Evolutionary conservation across 345 rosid species (phyloP), one percentile per base, ranked within the genome.

Genomic region (Xanthoceras sorbifolium): DNA sequence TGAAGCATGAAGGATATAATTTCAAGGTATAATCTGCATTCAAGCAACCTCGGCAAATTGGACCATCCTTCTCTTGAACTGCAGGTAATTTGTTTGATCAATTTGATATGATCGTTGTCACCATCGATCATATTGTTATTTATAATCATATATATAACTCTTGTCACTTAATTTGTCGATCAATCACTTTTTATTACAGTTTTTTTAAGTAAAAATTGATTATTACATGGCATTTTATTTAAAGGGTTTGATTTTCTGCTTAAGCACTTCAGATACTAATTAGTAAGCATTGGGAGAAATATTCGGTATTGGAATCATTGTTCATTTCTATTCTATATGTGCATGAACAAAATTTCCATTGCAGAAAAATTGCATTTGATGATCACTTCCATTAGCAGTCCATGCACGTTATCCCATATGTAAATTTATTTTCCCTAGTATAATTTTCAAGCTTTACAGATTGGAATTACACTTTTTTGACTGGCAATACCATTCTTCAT

Each of bases 1-100:
- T 72, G 83, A 46, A 90, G 94, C 52, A 81, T 85, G 89, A 83
- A 79, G 81, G 90, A 89, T 68, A 80, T 71, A 17, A 55, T 90
- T 28, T 78, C 79, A 52, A 87, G 85, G 85, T 89, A 90, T 52
- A 80, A 57, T 48, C 42, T 85, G 76, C 92, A 89, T 72, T 84
- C 86, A 34, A 80, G 42, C 55, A 90, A 85, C 81, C 40, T 87
- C 1, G 81, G 74, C 76, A 89, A 87, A 31, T 38, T 75, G 72
- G 77, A 82, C 6, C 88, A 64, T 14, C 92, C 91, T 3, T 80
- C 85, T 67, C 91, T 89, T 40, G 88, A 89, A 65, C 73, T 90
- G 68, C 92, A 90, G 92, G 94, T 89, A 77, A 42, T 17, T 20
- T 2, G 17, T 64, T 48, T 59, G 0, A 25, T 52, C 8, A 18